Evolutionary conservation across 179 eudicot genomes (phyloP).

Genomic region (Silene coronaria): DNA sequence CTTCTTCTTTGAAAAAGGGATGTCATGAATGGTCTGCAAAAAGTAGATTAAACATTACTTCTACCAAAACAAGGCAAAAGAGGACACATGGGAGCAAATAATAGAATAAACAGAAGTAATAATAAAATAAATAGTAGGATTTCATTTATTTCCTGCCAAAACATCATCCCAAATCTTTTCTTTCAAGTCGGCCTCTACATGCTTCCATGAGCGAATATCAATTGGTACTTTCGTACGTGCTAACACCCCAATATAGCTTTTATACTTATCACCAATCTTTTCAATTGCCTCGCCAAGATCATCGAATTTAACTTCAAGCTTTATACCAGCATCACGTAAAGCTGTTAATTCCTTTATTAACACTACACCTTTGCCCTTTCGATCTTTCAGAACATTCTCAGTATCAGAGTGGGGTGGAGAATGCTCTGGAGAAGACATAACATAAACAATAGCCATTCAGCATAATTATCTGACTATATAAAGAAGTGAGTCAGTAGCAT

Average conservation of each 20-base stretch:
- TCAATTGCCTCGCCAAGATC: not conserved
- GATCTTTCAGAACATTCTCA: not conserved
- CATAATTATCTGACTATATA: too few relatives aligned
- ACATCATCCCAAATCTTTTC: slow-evolving; percentile 1
- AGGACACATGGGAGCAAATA: not conserved
- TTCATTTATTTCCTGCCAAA: not conserved
- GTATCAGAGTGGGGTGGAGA: not conserved
- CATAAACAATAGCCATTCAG: not conserved
- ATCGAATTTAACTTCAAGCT: slow-evolving; percentile 5
- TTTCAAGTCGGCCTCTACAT: not conserved
- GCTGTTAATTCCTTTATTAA: not conserved
- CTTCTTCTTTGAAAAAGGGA: not conserved
- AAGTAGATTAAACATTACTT: not conserved
- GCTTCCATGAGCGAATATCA: not conserved
- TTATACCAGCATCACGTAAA: not conserved
- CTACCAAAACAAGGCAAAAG: too few relatives aligned
- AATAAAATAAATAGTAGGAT: not conserved
- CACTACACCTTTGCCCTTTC: not conserved
- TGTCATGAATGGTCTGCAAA: not conserved
- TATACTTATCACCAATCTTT: not conserved
- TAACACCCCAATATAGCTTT: slow-evolving; percentile 2
- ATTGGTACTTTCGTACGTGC: slow-evolving; percentile 9
- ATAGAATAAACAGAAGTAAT: not conserved
- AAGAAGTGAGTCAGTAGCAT: too few relatives aligned
- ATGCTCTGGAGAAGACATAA: not conserved